Evolutionary conservation across 2,329 filamentous ascomycete species (phyloP).

Genomic region (Colletotrichum lindemuthianum): DNA sequence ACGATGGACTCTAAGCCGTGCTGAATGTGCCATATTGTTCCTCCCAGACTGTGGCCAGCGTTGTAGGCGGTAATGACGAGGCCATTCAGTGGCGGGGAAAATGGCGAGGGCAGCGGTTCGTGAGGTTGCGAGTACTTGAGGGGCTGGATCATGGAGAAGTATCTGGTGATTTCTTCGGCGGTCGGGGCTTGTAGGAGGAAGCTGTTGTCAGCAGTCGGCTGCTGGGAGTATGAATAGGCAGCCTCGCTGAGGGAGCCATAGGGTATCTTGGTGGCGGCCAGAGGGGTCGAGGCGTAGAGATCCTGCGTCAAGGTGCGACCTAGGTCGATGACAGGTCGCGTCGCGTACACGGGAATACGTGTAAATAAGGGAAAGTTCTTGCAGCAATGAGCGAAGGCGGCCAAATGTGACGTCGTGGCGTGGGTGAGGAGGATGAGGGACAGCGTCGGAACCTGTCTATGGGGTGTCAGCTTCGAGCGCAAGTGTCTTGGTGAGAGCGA

Average conservation of each 20-base stretch:
- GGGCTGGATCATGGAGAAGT: slow-evolving; percentile 90
- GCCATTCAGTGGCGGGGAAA: slow-evolving; percentile 88
- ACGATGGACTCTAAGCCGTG: slow-evolving; percentile 97
- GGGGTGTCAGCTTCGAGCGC: slow-evolving; percentile 35
- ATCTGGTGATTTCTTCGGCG: slow-evolving; percentile 87
- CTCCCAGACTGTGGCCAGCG: slow-evolving; percentile 93
- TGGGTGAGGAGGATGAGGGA: slow-evolving; percentile 96
- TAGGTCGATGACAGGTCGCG: slow-evolving; percentile 90
- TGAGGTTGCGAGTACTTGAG: slow-evolving; percentile 98
- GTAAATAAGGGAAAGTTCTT: slow-evolving; percentile 94
- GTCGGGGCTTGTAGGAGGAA: slow-evolving; percentile 77
- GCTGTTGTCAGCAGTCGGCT: slow-evolving; percentile 59
- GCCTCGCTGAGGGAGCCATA: slow-evolving; percentile 75
- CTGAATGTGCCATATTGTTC: slow-evolving; percentile 99
- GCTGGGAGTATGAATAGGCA: slow-evolving; percentile 63
- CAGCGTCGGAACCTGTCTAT: slow-evolving; percentile 87
- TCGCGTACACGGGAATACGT: slow-evolving; percentile 94
- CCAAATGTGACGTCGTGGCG: slow-evolving; percentile 89
- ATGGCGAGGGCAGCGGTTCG: slow-evolving; percentile 86
- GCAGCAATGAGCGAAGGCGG: slow-evolving; percentile 95
- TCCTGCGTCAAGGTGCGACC: slow-evolving; percentile 92
- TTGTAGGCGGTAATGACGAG: slow-evolving; percentile 97
- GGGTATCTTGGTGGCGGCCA: slow-evolving; percentile 87
- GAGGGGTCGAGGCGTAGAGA: slow-evolving; percentile 87
- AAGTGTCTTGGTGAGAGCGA: slow-evolving; percentile 12